Evolutionary conservation across 371 early-diverging fungal genomes (phyloP).

Genomic region (Saksenaea vasiformis): DNA sequence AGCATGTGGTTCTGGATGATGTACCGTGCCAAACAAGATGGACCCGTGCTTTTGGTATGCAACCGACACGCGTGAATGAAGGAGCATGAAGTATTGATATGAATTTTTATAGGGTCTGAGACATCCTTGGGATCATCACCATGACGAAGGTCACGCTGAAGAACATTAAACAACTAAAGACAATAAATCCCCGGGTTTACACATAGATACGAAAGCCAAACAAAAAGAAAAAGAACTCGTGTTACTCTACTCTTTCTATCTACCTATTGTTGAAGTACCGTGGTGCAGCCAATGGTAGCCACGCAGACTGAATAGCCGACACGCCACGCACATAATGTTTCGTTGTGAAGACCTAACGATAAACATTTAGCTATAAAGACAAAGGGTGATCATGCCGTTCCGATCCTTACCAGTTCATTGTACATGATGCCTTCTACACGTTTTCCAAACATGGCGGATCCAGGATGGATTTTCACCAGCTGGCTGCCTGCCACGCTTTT

Average conservation of each 20-base stretch:
- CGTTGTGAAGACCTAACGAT: conserved; percentile 76
- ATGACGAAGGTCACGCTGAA: conserved; percentile 45
- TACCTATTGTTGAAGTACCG: conserved; percentile 63
- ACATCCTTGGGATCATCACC: conserved; percentile 76
- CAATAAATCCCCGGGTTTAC: background rate
- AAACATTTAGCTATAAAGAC: background rate
- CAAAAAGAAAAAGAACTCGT: background rate
- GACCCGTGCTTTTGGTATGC: conserved; percentile 71
- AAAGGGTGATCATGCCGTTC: background rate
- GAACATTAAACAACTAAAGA: conserved; percentile 41
- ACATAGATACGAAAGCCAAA: background rate
- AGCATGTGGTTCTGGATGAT: conserved; percentile 89
- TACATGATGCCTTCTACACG: conserved; percentile 84
- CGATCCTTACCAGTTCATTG: conserved; percentile 80
- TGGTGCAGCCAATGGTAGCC: conserved; percentile 85
- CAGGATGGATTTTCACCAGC: conserved; percentile 86
- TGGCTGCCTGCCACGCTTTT: conserved; percentile 74
- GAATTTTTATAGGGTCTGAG: conserved; percentile 54
- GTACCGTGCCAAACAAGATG: conserved; percentile 85
- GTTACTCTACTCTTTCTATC: background rate
- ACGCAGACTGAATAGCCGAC: conserved; percentile 79
- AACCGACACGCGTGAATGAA: background rate
- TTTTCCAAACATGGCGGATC: conserved; percentile 81
- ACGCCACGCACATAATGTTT: conserved; percentile 87
- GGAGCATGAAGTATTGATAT: background rate